Conservation (phyloP, 129 eudicot genomes). For the Rutidosis leptorrhynchoides region DNA sequence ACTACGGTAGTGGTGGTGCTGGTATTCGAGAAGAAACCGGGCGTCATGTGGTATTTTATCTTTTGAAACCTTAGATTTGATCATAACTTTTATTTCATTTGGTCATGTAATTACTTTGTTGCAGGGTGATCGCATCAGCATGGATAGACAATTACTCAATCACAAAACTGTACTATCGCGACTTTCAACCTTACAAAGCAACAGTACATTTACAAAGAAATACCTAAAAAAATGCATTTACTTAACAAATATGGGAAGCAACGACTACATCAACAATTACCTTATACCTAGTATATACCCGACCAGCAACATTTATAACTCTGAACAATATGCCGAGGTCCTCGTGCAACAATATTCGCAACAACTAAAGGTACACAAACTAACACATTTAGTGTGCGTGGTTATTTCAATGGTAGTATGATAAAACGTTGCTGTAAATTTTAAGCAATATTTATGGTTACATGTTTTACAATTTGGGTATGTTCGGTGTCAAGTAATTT, state of each 20-base stretch:
- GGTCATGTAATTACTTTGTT: neutral
- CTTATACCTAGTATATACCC: slow-evolving; percentile 31
- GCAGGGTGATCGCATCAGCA: slow-evolving; percentile 40
- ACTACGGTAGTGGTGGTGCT: slow-evolving; percentile 39
- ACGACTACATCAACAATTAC: slow-evolving; percentile 52
- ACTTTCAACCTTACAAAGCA: slow-evolving; percentile 13
- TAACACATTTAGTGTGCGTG: too few species aligned
- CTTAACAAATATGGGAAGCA: slow-evolving; percentile 42
- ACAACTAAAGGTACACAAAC: slow-evolving; percentile 34
- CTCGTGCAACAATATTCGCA: slow-evolving; percentile 30
- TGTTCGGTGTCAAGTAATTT: too few species aligned
- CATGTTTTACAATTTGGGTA: too few species aligned
- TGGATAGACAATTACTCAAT: slow-evolving; percentile 33
- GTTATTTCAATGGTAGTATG: too few species aligned
- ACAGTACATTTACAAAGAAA: slow-evolving; percentile 17
- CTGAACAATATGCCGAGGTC: slow-evolving; percentile 28
- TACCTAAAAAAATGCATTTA: slow-evolving; percentile 44
- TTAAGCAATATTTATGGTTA: too few species aligned
- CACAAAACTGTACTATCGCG: slow-evolving; percentile 27
- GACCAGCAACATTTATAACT: slow-evolving; percentile 13
- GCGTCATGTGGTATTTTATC: slow-evolving; percentile 23
- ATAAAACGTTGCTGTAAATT: too few species aligned
- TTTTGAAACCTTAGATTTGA: neutral
- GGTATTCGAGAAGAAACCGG: slow-evolving; percentile 41
- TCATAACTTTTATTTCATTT: neutral